Base-by-base conservation (phyloP, 2,329 filamentous ascomycete genomes). In the Aspergillus thermomutatus region DNA sequence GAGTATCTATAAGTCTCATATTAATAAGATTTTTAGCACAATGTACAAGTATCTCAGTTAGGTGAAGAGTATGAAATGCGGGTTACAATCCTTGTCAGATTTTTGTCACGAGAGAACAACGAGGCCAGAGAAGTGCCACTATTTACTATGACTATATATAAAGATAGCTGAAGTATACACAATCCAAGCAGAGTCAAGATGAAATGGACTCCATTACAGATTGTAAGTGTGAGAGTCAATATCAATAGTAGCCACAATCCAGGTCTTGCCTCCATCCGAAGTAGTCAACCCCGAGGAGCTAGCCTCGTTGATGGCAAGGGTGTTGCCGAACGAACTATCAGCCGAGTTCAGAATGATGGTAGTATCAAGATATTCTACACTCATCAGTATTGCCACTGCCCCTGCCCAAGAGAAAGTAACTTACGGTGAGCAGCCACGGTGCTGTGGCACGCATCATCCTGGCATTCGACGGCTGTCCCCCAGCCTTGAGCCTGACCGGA, bases 401-500 rank as follows among this genome's bases (percentile, higher is more conserved):
- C n/a, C n/a, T n/a, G n/a, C n/a, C 3, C 4, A 17, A 28, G 8
- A 26, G 26, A 31, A 34, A 45, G 14, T n/a, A 43, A 64, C 69
- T 56, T 66, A 72, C 69, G 46, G 53, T 72, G 69, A 49, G 68
- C 58, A n/a, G 63, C 61, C 14, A 61, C 65, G 6, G 60, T 67
- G 47, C 63, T 64, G 17, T 69, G 43, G 31, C 65, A 71, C 6
- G 67, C 64, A 21, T 65, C 53, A 14, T 65, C 67, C 59, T 71
- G 68, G 50, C 69, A 71, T 49, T 72, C 69, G 1, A 69, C 67
- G 9, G 70, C 69, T 0, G 69, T 71, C 14, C 69, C 69, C 64
- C 66, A 72, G 19, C 69, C 69, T 47, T 71, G 62, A 5, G 69
- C 69, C 8, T 70, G 46, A 1, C 69, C 69, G 25, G 67, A 70